Evolutionary conservation across 257 asterid genomes (phyloP), one percentile per base, ranked within the genome.

Genomic region (Fraxinus quadrangulata): DNA sequence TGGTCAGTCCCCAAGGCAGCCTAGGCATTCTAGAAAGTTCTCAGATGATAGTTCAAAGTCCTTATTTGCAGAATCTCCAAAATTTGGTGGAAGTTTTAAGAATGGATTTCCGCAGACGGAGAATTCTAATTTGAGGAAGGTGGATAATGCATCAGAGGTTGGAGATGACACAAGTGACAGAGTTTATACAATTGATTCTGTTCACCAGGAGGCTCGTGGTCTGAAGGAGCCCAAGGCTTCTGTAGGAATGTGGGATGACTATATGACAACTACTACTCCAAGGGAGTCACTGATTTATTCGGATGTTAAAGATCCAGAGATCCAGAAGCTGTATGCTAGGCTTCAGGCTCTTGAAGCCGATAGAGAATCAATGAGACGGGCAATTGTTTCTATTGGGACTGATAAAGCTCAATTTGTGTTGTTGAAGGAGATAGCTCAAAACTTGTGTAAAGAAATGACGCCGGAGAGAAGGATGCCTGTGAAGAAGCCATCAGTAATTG

Each of bases 311-410:
- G 96, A 93, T 81, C 83, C 91, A 36, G 97, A 91, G 74, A 82
- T 95, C 79, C 92, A 88, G 81, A 93, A 93, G 94, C 84, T 95
- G 83, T 90, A 95, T 82, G 90, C 85, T 28, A 89, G 97, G 88
- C 90, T 93, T 85, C 99, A 93, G 56, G 92, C 97, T 59, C 97
- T 95, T 73, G 99, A 95, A 88, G 99, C 99, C 78, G 99, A 95
- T 84, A 89, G 96, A 83, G 98, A 95, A 86, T 88, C 96, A 17
- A 91, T 95, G 99, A 90, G 96, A 89, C 98, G 88, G 82, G 88
- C 97, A 78, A 87, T 95, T 67, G 79, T 91, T 75, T 89, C 98
- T 59, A 87, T 93, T 81, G 90, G 96, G 77, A 95, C 96, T 71
- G 97, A 95, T 77, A 95, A 90, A 84, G 98, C 97, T 72, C 99